Base-by-base conservation (phyloP, 2,329 filamentous ascomycete species). In the Pezicula rhizophila region DNA sequence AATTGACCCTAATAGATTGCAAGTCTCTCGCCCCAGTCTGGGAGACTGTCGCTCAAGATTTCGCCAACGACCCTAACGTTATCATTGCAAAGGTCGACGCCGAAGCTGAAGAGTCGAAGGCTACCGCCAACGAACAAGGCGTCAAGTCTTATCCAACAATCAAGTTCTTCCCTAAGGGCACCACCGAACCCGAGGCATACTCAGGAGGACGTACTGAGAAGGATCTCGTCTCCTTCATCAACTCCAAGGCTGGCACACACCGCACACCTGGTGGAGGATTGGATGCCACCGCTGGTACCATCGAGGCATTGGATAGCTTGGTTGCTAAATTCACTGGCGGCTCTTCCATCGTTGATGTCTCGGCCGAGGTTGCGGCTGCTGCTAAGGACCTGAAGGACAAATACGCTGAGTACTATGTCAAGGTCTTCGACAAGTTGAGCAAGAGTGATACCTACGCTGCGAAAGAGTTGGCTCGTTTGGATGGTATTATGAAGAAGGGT, bases 51-150 rank as follows among this genome's bases (percentile, higher is more conserved):
- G 92, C 93, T 54, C 75, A 76, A 53, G 87, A 90, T 71, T 99
- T 91, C 70, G 77, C 77, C 57, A 79, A 76, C 65, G 93, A 99
- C 63, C 70, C 82, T 52, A 76, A 79, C 57, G 89, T 99, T 55
- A 66, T 96, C 40, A 83, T 99, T 63, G 93, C 90, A 69, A 97
- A 99, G 76, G 86, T 99, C 53, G 92, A 99, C 66, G 91, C 89
- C 64, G 92, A 99, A 72, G 82, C 86, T 26, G 83, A 88, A 60
- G 89, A 89, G 69, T 82, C 85, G 69, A 96, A 96, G 73, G 79
- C 79, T 40, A 82, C 84, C 44, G 85, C 90, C 45, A 70, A 81
- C 64, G 82, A 84, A 45, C 84, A 93, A 65, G 89, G 84, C 52
- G 81, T 99, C 58, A 79, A 78, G 48, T 89, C 86, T 33, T 99